Evolutionary conservation across 768 basidiomycete genomes (phyloP).

Genomic region (Termitomyces heimii): DNA sequence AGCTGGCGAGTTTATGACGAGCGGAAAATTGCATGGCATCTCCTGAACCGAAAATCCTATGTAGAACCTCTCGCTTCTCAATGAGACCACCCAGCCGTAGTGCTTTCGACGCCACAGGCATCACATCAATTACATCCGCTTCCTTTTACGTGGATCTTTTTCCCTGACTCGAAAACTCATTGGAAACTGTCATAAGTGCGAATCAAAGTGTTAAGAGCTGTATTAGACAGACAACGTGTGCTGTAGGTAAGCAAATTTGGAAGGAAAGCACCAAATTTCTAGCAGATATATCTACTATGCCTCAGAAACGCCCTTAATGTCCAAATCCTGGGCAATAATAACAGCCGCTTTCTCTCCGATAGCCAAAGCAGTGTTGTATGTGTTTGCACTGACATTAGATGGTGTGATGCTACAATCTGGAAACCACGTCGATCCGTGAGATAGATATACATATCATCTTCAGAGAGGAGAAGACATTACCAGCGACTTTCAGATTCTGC

Average conservation of each 20-base stretch:
- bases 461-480: conserved; percentile 15
- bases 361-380: conserved; percentile 34
- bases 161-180: not conserved
- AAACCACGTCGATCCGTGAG: not conserved
- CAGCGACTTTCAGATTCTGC: conserved; percentile 52
- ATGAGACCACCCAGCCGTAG: not conserved
- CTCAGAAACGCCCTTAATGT: conserved; percentile 17
- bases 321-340: conserved; percentile 50
- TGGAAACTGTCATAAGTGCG: not conserved
- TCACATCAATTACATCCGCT: not conserved
- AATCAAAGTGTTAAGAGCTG: not conserved
- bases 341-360: conserved; percentile 60
- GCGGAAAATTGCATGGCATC: not conserved
- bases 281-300: not conserved
- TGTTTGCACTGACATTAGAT: conserved; percentile 33
- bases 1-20: not conserved
- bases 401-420: conserved; percentile 34
- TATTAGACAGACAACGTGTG: not conserved
- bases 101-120: not conserved
- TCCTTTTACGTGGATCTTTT: not conserved
- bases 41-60: not conserved
- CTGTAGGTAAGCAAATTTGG: not conserved
- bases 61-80: not conserved
- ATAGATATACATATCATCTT: not conserved
- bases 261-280: not conserved